Evolutionary conservation across 2,329 filamentous ascomycete species (phyloP).

Genomic region (Hirsutella minnesotensis): DNA sequence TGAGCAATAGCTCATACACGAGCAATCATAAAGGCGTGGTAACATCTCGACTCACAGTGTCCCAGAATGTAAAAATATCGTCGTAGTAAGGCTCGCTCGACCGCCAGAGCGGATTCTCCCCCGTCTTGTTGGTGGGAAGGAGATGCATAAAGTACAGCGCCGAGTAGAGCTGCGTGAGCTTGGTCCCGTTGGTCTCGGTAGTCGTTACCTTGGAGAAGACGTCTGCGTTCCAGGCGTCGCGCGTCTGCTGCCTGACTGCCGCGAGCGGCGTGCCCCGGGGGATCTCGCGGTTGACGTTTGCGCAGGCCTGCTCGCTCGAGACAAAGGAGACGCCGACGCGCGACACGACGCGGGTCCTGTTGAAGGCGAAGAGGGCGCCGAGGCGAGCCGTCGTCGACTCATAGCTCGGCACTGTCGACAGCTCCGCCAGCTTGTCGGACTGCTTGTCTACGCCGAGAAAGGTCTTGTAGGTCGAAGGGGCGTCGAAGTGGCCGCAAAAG

Average conservation of each 20-base stretch:
- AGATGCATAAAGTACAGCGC: conserved; percentile 60
- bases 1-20: background rate
- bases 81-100: conserved; percentile 58
- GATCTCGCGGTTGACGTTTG: conserved; percentile 45
- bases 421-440: conserved; percentile 18
- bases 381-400: conserved; percentile 26
- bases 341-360: conserved; percentile 33
- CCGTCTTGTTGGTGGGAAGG: conserved; percentile 57
- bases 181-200: conserved; percentile 39
- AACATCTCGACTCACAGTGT: conserved; percentile 16
- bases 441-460: conserved; percentile 26
- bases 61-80: conserved; percentile 62
- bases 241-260: conserved; percentile 32
- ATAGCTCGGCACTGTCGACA: conserved; percentile 17
- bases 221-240: conserved; percentile 45
- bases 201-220: conserved; percentile 54
- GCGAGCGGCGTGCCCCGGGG: conserved; percentile 28
- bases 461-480: conserved; percentile 29
- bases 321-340: conserved; percentile 58
- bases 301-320: conserved; percentile 48
- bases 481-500: conserved; percentile 50
- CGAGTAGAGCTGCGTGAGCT: conserved; percentile 51
- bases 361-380: conserved; percentile 43
- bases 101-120: conserved; percentile 56
- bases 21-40: background rate